Evolutionary conservation across 306 rosid species (phyloP), one percentile per base, ranked within the genome.

Genomic region (Cotoneaster glaucophyllus): DNA sequence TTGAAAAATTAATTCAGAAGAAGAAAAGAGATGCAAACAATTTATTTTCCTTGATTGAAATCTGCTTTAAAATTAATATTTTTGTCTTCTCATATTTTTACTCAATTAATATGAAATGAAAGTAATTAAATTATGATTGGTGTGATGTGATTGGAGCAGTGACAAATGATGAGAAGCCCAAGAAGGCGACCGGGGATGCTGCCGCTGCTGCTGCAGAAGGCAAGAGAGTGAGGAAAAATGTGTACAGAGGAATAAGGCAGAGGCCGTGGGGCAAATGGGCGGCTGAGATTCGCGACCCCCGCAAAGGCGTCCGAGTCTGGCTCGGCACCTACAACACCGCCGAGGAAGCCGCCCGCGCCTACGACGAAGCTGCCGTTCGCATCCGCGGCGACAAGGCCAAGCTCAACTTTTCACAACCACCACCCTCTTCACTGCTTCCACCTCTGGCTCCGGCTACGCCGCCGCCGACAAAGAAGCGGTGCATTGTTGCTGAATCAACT

Each of bases 181-280:
- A 69, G 54, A 43, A 45, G 80, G 12, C 14, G 13, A 41, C 39
- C 37, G 11, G 9, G 64, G 34, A 4, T 13, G 18, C 62, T 28
- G 29, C 44, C 21, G 18, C 62, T 28, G 29, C 44, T 19, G 48
- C 39, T 54, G 54, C 44, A 4, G 11, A 28, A 6, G 45, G 64
- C 0, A 74, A 62, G 69, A 74, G 69, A 4, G 61, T 62, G 69
- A 74, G 97, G 1, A 95, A 95, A 82, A 95, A 86, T 86, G 82
- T 80, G 31, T 95, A 90, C 86, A 86, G 97, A 84, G 99, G 99
- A 66, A 92, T 95, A 77, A 79, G 99, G 65, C 97, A 86, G 73
- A 87, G 99, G 82, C 97, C 99, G 17, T 92, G 99, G 99, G 99
- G 99, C 1, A 95, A 95, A 67, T 95, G 99, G 99, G 99, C 99